A percentile compares a stretch with the other conserved stretches of the same genome.
Evolutionary conservation across 495 filamentous ascomycete genomes (phyloP).

Genomic region (Corynascus novoguineensis): DNA sequence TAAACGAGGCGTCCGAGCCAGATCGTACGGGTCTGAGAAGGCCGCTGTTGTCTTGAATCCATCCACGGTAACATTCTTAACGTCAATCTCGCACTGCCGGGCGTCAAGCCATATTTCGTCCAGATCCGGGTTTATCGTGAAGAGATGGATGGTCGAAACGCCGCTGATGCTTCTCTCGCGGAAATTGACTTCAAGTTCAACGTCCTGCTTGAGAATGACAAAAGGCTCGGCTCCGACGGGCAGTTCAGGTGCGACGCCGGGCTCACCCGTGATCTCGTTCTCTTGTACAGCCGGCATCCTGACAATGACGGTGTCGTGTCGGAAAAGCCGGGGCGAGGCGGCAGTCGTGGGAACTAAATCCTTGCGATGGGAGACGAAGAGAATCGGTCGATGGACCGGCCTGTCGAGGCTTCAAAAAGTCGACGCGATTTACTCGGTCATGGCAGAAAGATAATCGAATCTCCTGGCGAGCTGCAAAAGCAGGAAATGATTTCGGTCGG

Average conservation of each 20-base stretch:
- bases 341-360: neutral
- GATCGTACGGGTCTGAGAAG: slow-evolving; percentile 69
- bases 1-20: slow-evolving; percentile 54
- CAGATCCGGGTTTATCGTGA: slow-evolving; percentile 61
- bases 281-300: slow-evolving; percentile 15
- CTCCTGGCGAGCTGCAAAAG: neutral
- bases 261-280: slow-evolving; percentile 9
- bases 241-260: slow-evolving; percentile 4
- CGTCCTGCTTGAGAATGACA: slow-evolving; percentile 70
- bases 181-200: slow-evolving; percentile 87
- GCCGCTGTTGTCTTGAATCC: slow-evolving; percentile 56
- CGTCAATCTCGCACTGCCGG: slow-evolving; percentile 72
- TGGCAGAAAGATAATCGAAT: slow-evolving; percentile 6
- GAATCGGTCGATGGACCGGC: slow-evolving; percentile 4
- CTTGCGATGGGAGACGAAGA: neutral
- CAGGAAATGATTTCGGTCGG: neutral
- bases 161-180: slow-evolving; percentile 66
- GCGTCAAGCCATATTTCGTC: slow-evolving; percentile 72
- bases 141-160: slow-evolving; percentile 71
- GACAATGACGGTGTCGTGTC: neutral
- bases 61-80: slow-evolving; percentile 59
- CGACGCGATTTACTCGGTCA: slow-evolving; percentile 14
- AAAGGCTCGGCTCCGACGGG: slow-evolving; percentile 21
- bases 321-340: neutral
- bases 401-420: slow-evolving; percentile 13